Base-by-base conservation (phyloP, 768 basidiomycete species). In the Suillus americanus region DNA sequence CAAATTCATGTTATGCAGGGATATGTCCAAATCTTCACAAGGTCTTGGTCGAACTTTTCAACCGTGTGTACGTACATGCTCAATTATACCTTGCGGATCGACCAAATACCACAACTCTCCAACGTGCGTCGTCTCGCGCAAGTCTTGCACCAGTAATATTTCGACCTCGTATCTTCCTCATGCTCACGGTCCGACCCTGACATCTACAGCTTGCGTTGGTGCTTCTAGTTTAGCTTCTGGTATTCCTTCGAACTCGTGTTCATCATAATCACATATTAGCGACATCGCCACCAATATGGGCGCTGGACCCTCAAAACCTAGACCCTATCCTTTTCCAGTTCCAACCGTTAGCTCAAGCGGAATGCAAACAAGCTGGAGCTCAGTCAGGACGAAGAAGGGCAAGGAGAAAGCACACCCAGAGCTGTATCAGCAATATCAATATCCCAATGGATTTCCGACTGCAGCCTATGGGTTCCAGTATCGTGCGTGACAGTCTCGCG, bases 301-400 rank as follows among this genome's bases (percentile, higher is more conserved):
- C 30, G 65, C 71, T 30, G 65, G 62, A 35, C 37, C 65, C 13
- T 77, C 75, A 45, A 74, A 64, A 53, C 67, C 50, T 12, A 65
- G 62, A 35, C 62, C 67, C 4, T 69, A 72, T 62, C 72, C 75
- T 6, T 53, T 70, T 56, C 67, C 65, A 25, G 62, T 53, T 43
- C 65, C 63, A 41, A 48, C 13, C 69, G 68, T 38, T 35, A 23
- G 51, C n/a, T 30, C 46, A 59, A 55, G 50, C 64, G 60, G 28
- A 46, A 62, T 68, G 1, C 73, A 65, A 30, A 28, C 60, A n/a
- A 69, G 62, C 60, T 74, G 74, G 73, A 23, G 69, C 23, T 64
- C 70, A 18, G 55, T 55, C 51, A 71, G 65, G 33, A 67, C 38
- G 40, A 74, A 60, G 60, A 74, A 66, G 62, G 54, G 35, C 41